Conservation (phyloP, 257 asterid genomes). For the Gentiana straminea region DNA sequence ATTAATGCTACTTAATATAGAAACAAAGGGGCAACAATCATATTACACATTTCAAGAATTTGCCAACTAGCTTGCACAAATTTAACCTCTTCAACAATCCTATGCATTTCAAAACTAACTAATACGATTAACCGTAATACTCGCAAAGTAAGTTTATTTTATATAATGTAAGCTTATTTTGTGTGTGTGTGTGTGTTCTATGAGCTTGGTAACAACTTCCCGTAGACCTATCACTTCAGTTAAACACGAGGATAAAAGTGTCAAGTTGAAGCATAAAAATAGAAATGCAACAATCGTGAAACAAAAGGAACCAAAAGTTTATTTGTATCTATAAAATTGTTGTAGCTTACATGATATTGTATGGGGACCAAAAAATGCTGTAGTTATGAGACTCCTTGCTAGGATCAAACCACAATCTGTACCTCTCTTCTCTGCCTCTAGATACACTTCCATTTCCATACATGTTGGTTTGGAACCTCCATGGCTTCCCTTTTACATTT, state of each 20-base stretch:
- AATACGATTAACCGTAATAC: no score
- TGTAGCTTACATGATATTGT: conserved; percentile 39
- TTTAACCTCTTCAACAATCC: no score
- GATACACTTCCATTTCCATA: conserved; percentile 83
- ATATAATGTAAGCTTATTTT: no score
- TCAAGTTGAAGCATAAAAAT: no score
- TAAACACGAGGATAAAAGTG: no score
- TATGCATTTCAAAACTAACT: no score
- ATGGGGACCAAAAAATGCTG: conserved; percentile 87
- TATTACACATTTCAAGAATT: conserved; percentile 2
- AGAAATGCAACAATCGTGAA: no score
- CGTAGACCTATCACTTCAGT: no score
- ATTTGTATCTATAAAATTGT: background rate
- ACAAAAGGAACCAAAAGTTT: background rate
- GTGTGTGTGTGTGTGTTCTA: no score
- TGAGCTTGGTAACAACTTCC: no score
- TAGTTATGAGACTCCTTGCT: conserved; percentile 62
- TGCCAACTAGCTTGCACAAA: background rate
- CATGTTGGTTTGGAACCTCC: conserved; percentile 90
- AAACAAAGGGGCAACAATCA: conserved; percentile 4
- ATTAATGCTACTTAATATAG: background rate
- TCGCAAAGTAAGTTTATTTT: no score
- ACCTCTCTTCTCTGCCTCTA: conserved; percentile 91
- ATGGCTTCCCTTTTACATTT: conserved; percentile 57
- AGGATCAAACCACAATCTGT: conserved; percentile 86